phyloP scores from a whole-genome alignment of 768 basidiomycete species.

The Suillus hirtellus region DNA sequence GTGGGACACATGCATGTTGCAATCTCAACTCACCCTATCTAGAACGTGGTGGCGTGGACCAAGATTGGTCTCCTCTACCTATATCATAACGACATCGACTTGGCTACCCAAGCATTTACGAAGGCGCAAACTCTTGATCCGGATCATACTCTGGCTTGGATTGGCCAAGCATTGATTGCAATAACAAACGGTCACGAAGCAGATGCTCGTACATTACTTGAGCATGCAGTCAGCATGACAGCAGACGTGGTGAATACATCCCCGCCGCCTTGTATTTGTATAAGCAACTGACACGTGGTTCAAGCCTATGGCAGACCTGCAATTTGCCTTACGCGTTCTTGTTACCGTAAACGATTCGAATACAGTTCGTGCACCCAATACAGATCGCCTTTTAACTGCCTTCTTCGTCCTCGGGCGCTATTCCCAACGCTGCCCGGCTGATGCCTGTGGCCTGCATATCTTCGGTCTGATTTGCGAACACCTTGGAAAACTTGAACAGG shows the following conservation, averaged over 20 bases:
- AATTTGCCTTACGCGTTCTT: constrained; percentile 67
- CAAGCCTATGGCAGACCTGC: constrained; percentile 82
- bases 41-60: constrained; percentile 81
- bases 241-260: constrained; percentile 53
- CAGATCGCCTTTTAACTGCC: constrained; percentile 63
- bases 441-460: constrained; percentile 79
- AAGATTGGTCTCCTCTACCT: constrained; percentile 88
- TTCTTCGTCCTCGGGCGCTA: constrained; percentile 85
- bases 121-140: constrained; percentile 92
- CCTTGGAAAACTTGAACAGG: constrained; percentile 68
- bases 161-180: constrained; percentile 82
- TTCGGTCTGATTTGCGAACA: constrained; percentile 84
- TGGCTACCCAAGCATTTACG: constrained; percentile 84
- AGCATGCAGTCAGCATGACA: constrained; percentile 67
- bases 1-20: constrained; percentile 16
- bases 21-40: constrained; percentile 10
- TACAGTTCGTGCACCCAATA: constrained; percentile 23
- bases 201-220: constrained; percentile 69
- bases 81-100: constrained; percentile 70
- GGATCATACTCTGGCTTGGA: constrained; percentile 86
- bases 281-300: constrained; percentile 15
- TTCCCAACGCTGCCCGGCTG: constrained; percentile 61
- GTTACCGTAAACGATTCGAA: constrained; percentile 29
- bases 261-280: background rate
- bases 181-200: constrained; percentile 52